phyloP scores from a whole-genome alignment of 352 stramenopile species.

The Globisporangium splendens region DNA sequence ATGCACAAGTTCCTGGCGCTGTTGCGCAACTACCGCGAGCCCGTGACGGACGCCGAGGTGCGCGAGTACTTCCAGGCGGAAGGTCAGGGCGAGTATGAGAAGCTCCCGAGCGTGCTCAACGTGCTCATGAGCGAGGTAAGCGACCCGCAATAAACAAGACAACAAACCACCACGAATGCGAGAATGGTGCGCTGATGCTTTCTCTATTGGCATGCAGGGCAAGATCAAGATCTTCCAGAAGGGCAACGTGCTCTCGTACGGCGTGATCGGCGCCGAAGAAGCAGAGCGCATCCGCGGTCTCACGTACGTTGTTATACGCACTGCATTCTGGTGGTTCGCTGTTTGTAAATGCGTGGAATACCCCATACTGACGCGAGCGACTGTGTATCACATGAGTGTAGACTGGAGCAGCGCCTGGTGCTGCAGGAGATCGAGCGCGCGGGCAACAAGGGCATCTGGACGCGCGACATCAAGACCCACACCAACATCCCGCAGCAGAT shows the following conservation, averaged over 20 bases:
- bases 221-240: slow-evolving; percentile 90
- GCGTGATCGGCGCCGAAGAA: slow-evolving; percentile 78
- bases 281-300: slow-evolving; percentile 82
- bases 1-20: slow-evolving; percentile 73
- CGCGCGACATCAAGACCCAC: slow-evolving; percentile 96
- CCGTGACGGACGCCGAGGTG: slow-evolving; percentile 77
- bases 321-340: neutral
- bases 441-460: slow-evolving; percentile 99
- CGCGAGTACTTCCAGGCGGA: slow-evolving; percentile 72
- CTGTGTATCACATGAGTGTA: slow-evolving; percentile 47
- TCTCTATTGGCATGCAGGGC: slow-evolving; percentile 24
- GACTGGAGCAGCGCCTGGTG: slow-evolving; percentile 81
- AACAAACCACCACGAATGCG: too few relatives aligned
- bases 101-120: slow-evolving; percentile 82
- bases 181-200: too few relatives aligned
- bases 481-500: slow-evolving; percentile 97
- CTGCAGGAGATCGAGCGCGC: slow-evolving; percentile 95
- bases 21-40: slow-evolving; percentile 75
- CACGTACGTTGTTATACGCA: slow-evolving; percentile 41
- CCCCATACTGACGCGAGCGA: slow-evolving; percentile 16
- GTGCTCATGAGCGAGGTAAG: slow-evolving; percentile 72
- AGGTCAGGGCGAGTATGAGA: slow-evolving; percentile 71
- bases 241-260: slow-evolving; percentile 80
- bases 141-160: too few relatives aligned
- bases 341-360: neutral